phyloP scores from a whole-genome alignment of 129 eudicot genomes.

The Smallanthus sonchifolius region DNA sequence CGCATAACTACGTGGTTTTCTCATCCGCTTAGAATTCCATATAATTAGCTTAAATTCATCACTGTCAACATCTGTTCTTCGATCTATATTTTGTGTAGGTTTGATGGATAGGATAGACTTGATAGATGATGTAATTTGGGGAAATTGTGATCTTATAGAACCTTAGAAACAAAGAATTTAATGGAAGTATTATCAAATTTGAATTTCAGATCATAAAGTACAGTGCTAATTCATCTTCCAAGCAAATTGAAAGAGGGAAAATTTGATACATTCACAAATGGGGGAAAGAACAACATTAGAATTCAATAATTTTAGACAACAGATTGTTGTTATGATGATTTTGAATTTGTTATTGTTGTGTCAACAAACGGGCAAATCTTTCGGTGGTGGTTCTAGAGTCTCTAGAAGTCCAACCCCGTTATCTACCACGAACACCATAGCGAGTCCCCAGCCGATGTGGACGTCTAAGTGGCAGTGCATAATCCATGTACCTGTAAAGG shows the following conservation, averaged over 20 bases:
- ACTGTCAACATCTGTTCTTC: not conserved
- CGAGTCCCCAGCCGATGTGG: constrained; percentile 89
- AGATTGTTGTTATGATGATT: not conserved
- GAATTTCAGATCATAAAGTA: not conserved
- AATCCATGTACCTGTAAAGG: constrained; percentile 69
- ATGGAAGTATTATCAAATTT: not conserved
- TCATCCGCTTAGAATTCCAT: not conserved
- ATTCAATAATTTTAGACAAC: not conserved
- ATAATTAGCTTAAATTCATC: not conserved
- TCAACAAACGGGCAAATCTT: constrained; percentile 66
- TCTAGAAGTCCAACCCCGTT: constrained; percentile 62
- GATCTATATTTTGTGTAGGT: too few relatives aligned
- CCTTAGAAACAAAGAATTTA: not conserved
- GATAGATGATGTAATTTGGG: too few relatives aligned
- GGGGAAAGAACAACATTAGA: not conserved
- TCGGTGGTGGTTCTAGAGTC: constrained; percentile 58
- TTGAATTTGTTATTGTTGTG: not conserved
- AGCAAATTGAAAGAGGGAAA: not conserved
- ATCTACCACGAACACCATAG: constrained; percentile 77
- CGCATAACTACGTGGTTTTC: too few relatives aligned
- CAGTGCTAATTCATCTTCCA: constrained; percentile 3
- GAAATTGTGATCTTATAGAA: not conserved
- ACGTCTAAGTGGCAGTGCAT: constrained; percentile 97
- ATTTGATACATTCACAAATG: constrained; percentile 11
- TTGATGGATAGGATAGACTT: too few relatives aligned